These are phyloP conservation scores for Taiwanofungus camphoratus DNA, from an alignment of 1,284 basidiomycete genomes.

Conservation along the genomic window DNA sequence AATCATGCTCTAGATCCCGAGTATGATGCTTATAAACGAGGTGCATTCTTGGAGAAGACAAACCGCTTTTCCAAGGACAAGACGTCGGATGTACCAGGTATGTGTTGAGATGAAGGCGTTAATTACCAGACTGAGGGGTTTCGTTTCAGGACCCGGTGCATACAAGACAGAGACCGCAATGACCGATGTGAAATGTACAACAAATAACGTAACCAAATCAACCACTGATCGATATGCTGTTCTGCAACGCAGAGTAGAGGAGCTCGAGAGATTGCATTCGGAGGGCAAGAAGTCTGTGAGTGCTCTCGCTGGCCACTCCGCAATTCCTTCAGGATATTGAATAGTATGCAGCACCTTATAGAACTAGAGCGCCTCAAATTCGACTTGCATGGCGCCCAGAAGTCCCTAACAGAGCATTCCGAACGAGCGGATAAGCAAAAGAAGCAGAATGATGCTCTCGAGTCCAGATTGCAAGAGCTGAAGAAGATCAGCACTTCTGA, in stretches of 20 bases:
- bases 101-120: conserved; percentile 2
- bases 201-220: conserved; percentile 4
- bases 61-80: conserved; percentile 43
- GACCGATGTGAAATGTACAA: conserved; percentile 7
- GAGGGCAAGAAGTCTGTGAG: conserved; percentile 64
- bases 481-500: conserved; percentile 45
- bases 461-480: conserved; percentile 50
- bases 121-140: neutral
- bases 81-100: conserved; percentile 37
- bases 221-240: conserved; percentile 41
- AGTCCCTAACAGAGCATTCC: conserved; percentile 42
- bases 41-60: conserved; percentile 50
- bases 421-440: conserved; percentile 56
- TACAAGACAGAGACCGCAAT: conserved; percentile 25
- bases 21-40: conserved; percentile 46
- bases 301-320: conserved; percentile 8
- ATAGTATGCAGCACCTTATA: conserved; percentile 41
- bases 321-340: conserved; percentile 3
- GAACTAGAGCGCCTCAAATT: conserved; percentile 55
- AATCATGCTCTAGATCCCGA: conserved; percentile 30
- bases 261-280: conserved; percentile 56
- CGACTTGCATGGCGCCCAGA: conserved; percentile 48
- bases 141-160: conserved; percentile 33
- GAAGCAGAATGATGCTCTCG: conserved; percentile 53
- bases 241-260: conserved; percentile 61